Conservation (phyloP, 1,139 yeast genomes). For the Pichia sp. region DNA sequence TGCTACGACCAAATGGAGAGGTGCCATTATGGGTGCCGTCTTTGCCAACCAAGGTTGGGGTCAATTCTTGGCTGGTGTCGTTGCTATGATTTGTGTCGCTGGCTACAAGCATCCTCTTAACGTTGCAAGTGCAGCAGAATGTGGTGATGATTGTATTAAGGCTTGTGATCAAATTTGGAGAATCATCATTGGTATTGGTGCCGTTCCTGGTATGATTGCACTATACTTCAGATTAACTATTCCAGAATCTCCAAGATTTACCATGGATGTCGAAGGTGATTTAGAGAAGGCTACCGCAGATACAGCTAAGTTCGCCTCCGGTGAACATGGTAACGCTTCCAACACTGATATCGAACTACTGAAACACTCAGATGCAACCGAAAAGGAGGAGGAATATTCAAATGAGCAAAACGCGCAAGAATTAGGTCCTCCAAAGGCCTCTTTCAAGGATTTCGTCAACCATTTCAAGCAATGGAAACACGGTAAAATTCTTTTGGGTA, state of each 20-base stretch:
- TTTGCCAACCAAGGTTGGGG: slow-evolving; percentile 94
- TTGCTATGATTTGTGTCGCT: slow-evolving; percentile 66
- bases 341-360: slow-evolving; percentile 29
- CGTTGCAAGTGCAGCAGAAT: slow-evolving; percentile 50
- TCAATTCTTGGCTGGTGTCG: slow-evolving; percentile 77
- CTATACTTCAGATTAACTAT: slow-evolving; percentile 86
- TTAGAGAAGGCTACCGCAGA: slow-evolving; percentile 62
- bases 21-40: slow-evolving; percentile 92
- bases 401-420: neutral
- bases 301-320: slow-evolving; percentile 44
- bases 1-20: slow-evolving; percentile 91
- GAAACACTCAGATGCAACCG: slow-evolving; percentile 34
- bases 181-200: slow-evolving; percentile 79
- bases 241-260: slow-evolving; percentile 90
- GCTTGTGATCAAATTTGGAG: slow-evolving; percentile 96
- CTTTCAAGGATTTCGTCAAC: slow-evolving; percentile 52
- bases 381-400: slow-evolving; percentile 10
- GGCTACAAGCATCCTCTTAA: slow-evolving; percentile 61
- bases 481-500: slow-evolving; percentile 80
- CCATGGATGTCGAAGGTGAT: slow-evolving; percentile 63
- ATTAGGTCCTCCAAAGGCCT: slow-evolving; percentile 49
- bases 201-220: slow-evolving; percentile 80
- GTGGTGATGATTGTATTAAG: slow-evolving; percentile 56
- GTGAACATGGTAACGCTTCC: slow-evolving; percentile 45
- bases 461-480: slow-evolving; percentile 90